Evolutionary conservation across 2,329 filamentous ascomycete species (phyloP).

Genomic region (Cladosporium sp.): DNA sequence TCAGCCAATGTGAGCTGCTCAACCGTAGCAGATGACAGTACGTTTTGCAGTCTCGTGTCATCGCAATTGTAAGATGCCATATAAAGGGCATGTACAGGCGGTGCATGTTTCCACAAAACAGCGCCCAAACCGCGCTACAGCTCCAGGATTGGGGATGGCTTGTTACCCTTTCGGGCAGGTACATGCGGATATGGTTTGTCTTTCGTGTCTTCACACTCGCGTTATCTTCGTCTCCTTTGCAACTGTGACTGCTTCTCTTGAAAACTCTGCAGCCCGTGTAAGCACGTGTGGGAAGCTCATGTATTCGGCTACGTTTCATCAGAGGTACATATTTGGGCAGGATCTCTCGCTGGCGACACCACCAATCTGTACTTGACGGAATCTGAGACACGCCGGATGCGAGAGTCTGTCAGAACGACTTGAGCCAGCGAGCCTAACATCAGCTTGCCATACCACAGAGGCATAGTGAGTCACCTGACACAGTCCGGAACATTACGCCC

Average conservation of each 20-base stretch:
- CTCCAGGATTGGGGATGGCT: slow-evolving; percentile 7
- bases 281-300: neutral
- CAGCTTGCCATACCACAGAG: neutral
- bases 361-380: neutral
- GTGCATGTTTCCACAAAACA: slow-evolving; percentile 3
- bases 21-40: neutral
- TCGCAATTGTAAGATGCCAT: slow-evolving; percentile 12
- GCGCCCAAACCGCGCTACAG: slow-evolving; percentile 12
- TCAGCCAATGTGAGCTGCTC: neutral
- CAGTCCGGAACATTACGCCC: neutral
- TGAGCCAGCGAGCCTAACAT: neutral
- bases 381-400: neutral
- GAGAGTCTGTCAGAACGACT: neutral
- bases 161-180: neutral
- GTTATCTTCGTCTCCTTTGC: neutral
- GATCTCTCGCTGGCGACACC: neutral
- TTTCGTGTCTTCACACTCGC: neutral
- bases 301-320: neutral
- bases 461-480: neutral
- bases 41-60: neutral
- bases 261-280: neutral
- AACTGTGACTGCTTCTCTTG: neutral
- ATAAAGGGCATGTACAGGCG: slow-evolving; percentile 17
- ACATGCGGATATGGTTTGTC: slow-evolving; percentile 13
- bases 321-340: neutral